Base-by-base conservation (phyloP, 805 yeast species). In the Metschnikowia chrysomelidarum region DNA sequence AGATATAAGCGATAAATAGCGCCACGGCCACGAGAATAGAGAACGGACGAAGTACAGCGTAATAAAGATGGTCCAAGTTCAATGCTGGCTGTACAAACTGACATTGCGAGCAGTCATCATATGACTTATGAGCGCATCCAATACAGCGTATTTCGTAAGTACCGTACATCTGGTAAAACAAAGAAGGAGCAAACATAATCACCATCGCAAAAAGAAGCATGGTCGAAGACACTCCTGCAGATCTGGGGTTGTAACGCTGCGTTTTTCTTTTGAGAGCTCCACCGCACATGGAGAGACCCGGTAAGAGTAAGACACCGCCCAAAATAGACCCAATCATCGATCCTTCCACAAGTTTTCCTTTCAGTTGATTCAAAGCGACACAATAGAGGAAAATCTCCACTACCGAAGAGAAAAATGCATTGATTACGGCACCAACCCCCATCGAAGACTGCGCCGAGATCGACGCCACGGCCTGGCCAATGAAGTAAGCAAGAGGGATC, bases 391-490 rank as follows among this genome's bases (percentile, higher is more conserved):
- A 93, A 7, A 93, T 84, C 57, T 93, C 98, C 5, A 93, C 98
- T 32, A 93, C 75, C 0, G 98, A 89, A 2, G 98, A 89, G 70
- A 93, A 93, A 53, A 93, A 91, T 0, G 98, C 98, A 59, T 93
- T 93, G 50, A 93, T 88, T 0, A 89, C 96, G 1, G 98, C 98
- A 67, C 98, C 98, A 41, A 93, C 80, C 19, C 98, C 97, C 98
- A 93, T 93, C 0, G 97, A 89, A 0, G 97, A 87, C 64, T 93
- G 98, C 0, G 98, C 98, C 5, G 96, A 85, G 40, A 93, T 93
- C 2, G 98, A 89, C 0, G 98, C 98, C n/a, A 93, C 98, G 5
- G 98, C 98, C 60, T 91, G 98, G 3, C 98, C 98, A 50, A 93
- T 89, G 62, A 88, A 93, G 56, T 93, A 91, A 0, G 98, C 98